phyloP scores from a whole-genome alignment of 768 basidiomycete species.

The Naganishia antarctica region DNA sequence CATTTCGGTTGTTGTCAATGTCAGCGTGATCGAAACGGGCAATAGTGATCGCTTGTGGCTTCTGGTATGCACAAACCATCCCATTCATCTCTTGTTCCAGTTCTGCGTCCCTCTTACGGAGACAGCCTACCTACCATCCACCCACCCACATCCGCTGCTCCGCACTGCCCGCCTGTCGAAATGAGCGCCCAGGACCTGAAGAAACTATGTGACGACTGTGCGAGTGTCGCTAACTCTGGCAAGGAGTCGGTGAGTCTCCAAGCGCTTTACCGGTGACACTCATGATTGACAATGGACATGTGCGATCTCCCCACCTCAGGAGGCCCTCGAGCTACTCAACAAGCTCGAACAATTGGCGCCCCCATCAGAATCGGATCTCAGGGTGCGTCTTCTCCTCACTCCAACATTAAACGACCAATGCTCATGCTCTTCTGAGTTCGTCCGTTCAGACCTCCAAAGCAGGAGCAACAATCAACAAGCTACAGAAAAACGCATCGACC shows the following conservation, averaged over 20 bases:
- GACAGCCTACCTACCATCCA: no score
- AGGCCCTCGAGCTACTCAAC: slow-evolving; percentile 25
- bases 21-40: no score
- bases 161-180: neutral
- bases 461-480: slow-evolving; percentile 44
- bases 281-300: neutral
- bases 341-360: slow-evolving; percentile 39
- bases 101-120: no score
- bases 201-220: slow-evolving; percentile 20
- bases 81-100: no score
- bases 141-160: neutral
- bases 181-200: slow-evolving; percentile 18
- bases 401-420: no score
- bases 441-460: slow-evolving; percentile 47
- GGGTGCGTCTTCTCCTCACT: slow-evolving; percentile 33
- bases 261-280: no score
- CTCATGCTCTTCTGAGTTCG: no score
- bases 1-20: no score
- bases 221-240: neutral
- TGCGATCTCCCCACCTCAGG: neutral
- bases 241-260: slow-evolving; percentile 9
- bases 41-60: no score
- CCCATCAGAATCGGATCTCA: slow-evolving; percentile 41
- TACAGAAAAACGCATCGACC: slow-evolving; percentile 34
- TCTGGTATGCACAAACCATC: no score